These are phyloP conservation scores for Batkoa obscura DNA, from an alignment of 371 early-diverging fungal species.

Conservation along the genomic window DNA sequence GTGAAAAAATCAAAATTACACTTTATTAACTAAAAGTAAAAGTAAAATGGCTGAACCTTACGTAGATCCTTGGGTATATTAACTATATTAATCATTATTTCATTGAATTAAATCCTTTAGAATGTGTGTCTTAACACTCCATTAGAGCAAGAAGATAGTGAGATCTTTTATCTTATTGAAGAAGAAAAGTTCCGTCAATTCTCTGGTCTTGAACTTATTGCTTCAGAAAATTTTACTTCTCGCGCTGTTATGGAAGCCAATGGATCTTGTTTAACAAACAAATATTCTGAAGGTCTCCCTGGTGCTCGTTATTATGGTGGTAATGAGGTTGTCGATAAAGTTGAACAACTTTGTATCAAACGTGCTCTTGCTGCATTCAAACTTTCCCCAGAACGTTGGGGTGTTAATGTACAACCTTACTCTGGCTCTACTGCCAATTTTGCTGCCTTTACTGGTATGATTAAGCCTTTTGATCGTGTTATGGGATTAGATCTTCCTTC, in stretches of 20 bases:
- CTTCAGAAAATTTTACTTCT: slow-evolving; percentile 98
- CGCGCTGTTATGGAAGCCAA: slow-evolving; percentile 94
- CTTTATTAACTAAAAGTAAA: too few relatives aligned
- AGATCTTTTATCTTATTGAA: slow-evolving; percentile 82
- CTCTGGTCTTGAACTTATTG: slow-evolving; percentile 92
- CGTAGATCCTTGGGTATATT: too few relatives aligned
- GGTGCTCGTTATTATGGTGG: slow-evolving; percentile 91
- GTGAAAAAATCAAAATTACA: too few relatives aligned
- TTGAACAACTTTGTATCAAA: slow-evolving; percentile 88
- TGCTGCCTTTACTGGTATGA: slow-evolving; percentile 87
- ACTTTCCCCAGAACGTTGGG: slow-evolving; percentile 90
- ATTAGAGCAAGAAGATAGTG: slow-evolving; percentile 73
- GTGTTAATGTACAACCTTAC: slow-evolving; percentile 97
- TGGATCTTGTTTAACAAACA: slow-evolving; percentile 97
- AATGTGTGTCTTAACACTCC: slow-evolving; percentile 53
- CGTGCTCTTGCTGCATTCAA: slow-evolving; percentile 89
- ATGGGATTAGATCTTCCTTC: slow-evolving; percentile 98
- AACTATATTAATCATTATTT: too few relatives aligned
- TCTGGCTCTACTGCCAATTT: slow-evolving; percentile 98
- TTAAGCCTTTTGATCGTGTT: slow-evolving; percentile 91
- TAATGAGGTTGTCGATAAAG: slow-evolving; percentile 93
- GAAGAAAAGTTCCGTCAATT: slow-evolving; percentile 94
- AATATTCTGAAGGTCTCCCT: slow-evolving; percentile 98
- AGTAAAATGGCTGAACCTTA: too few relatives aligned
- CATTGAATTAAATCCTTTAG: slow-evolving; percentile 10